Base-by-base conservation (phyloP, 768 basidiomycete species). In the Polyporus arcularius region DNA sequence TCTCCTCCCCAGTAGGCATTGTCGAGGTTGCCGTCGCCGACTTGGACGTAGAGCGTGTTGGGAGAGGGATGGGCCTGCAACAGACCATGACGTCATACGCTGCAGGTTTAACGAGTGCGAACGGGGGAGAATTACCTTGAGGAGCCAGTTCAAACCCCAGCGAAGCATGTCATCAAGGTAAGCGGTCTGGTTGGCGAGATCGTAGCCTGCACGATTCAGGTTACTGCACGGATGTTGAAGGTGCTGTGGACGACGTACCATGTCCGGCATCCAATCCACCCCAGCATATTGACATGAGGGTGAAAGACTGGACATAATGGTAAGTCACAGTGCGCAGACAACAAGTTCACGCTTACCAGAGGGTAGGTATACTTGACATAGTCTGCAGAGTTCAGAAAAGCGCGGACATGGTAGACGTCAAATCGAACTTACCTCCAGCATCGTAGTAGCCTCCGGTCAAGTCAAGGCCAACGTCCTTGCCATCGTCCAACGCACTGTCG, bases 1-100 rank as follows among this genome's bases (percentile, higher is more conserved):
- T 97, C 95, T 11, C 89, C 92, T 61, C 93, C 95, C 94, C 95
- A 96, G 70, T 97, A 98, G 2, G 79, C 79, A 66, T 90, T 82
- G 70, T 94, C 90, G 18, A 82, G 68, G 56, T 83, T 74, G 28
- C 78, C 89, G 87, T 85, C 80, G 40, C 85, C 91, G 38, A 95
- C 82, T 72, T 90, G 88, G 35, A 95, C 89, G 64, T 83, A 90
- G 46, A 98, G 80, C 0, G 87, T 88, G 54, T 82, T 80, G 16
- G 85, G 78, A 18, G 82, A 74, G 1, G 94, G 86, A 72, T 97
- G 94, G 8, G 92, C 94, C 92, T 95, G 67, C 49, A 49, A 53
- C 47, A 43, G 3, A 26, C 41, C 18, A 56, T 57, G 60, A 57
- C 55, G 60, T 62, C 55, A 62, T 61, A 16, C 12, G 40, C 32